phyloP scores from a whole-genome alignment of 768 basidiomycete genomes.

The Leccinum pellstonianum region DNA sequence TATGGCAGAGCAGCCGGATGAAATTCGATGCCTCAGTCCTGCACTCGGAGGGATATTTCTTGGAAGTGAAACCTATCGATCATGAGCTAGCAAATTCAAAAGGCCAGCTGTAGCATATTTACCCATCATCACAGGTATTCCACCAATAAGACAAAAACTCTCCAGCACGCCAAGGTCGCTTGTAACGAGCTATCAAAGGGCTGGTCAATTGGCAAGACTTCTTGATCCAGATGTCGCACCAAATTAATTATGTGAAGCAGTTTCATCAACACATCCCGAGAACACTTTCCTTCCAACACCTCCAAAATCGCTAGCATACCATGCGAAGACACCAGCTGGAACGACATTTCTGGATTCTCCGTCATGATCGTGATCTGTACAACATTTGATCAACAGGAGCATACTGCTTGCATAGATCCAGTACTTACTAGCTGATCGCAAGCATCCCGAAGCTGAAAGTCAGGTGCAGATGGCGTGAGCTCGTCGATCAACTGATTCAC shows the following conservation, averaged over 20 bases:
- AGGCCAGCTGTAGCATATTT: conserved; percentile 19
- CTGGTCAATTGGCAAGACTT: not conserved
- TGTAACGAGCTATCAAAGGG: conserved; percentile 49
- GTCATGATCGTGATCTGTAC: conserved; percentile 71
- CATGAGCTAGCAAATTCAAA: conserved; percentile 6
- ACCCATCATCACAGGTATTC: conserved; percentile 96
- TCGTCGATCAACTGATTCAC: conserved; percentile 87
- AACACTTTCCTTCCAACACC: conserved; percentile 84
- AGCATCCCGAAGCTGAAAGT: conserved; percentile 78
- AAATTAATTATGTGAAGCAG: conserved; percentile 87
- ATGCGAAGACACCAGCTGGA: conserved; percentile 87
- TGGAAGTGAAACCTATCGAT: conserved; percentile 80
- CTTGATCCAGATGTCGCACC: conserved; percentile 41
- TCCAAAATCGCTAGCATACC: conserved; percentile 95
- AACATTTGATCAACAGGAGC: not conserved
- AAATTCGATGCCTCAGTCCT: conserved; percentile 95
- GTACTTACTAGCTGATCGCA: conserved; percentile 80
- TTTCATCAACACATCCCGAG: conserved; percentile 82
- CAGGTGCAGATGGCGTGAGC: conserved; percentile 76
- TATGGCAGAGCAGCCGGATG: conserved; percentile 87
- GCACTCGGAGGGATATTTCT: conserved; percentile 90
- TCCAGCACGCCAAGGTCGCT: conserved; percentile 85
- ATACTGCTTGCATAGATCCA: not conserved
- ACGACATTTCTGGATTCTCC: conserved; percentile 81
- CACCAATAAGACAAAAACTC: conserved; percentile 92